A percentile compares a stretch with the other conserved stretches of the same genome.
phyloP scores from a whole-genome alignment of 2,329 filamentous ascomycete species.

The Penicillium corylophilum region DNA sequence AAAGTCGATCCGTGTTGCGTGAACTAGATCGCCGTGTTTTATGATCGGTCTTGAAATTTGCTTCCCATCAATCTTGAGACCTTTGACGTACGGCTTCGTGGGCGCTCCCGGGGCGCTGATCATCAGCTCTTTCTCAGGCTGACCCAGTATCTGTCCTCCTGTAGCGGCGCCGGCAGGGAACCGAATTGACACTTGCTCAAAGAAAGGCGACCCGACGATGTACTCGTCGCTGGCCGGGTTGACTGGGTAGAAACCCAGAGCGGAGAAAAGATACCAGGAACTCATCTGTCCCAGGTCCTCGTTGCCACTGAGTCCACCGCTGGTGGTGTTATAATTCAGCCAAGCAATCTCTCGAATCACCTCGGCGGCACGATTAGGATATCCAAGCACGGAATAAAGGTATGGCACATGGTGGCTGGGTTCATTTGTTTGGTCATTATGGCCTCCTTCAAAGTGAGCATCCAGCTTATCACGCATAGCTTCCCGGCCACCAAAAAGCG shows the following conservation, averaged over 20 bases:
- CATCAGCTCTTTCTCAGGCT: constrained; percentile 28
- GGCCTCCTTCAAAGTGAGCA: constrained; percentile 46
- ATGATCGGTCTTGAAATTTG: constrained; percentile 36
- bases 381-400: constrained; percentile 46
- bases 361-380: constrained; percentile 41
- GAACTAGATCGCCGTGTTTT: constrained; percentile 43
- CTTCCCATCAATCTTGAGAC: constrained; percentile 44
- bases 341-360: constrained; percentile 40
- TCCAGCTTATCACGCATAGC: constrained; percentile 47
- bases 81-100: constrained; percentile 42
- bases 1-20: constrained; percentile 43
- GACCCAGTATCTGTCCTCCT: constrained; percentile 23
- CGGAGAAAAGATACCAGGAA: constrained; percentile 51
- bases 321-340: constrained; percentile 48
- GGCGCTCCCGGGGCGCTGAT: constrained; percentile 46
- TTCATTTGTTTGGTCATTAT: constrained; percentile 52
- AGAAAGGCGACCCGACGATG: constrained; percentile 48
- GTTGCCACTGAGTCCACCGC: constrained; percentile 48
- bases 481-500: constrained; percentile 39
- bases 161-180: constrained; percentile 36
- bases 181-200: constrained; percentile 44
- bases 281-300: constrained; percentile 54
- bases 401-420: constrained; percentile 52
- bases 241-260: constrained; percentile 50
- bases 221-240: constrained; percentile 49